A percentile compares a stretch with the other conserved stretches of the same genome.
These are phyloP conservation scores for Yamadazyma membranifaciens DNA, from an alignment of 1,139 yeast genomes.

Conservation along the genomic window DNA sequence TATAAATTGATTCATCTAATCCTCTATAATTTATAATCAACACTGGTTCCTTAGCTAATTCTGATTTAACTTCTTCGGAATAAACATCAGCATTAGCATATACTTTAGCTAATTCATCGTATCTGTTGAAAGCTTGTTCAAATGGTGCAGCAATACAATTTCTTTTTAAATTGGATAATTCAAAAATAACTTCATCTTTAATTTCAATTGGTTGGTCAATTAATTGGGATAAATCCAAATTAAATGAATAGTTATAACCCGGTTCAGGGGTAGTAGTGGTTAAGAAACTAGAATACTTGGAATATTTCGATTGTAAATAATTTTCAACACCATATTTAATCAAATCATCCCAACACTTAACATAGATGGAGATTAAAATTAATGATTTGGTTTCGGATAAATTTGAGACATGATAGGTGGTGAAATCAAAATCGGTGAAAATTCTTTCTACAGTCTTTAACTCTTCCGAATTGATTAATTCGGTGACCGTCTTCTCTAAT, in stretches of 20 bases:
- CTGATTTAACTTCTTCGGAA: conserved; percentile 49
- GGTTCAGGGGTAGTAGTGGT: conserved; percentile 50
- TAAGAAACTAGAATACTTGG: conserved; percentile 28
- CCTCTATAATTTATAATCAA: conserved; percentile 86
- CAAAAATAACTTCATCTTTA: conserved; percentile 51
- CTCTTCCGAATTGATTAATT: conserved; percentile 31
- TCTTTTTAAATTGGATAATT: conserved; percentile 75
- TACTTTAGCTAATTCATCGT: conserved; percentile 62
- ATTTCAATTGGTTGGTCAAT: conserved; percentile 42
- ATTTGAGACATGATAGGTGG: conserved; percentile 88
- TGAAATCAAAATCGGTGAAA: conserved; percentile 92
- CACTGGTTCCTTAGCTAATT: conserved; percentile 54
- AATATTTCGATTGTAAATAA: conserved; percentile 40
- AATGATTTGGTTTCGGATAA: conserved; percentile 62
- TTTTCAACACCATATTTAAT: conserved; percentile 61
- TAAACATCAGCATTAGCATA: conserved; percentile 49
- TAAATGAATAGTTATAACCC: conserved; percentile 80
- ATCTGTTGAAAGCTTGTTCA: conserved; percentile 78
- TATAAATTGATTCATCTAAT: conserved; percentile 77
- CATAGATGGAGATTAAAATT: conserved; percentile 65
- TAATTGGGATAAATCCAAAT: conserved; percentile 56
- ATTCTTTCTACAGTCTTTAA: conserved; percentile 76
- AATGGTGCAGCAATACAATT: conserved; percentile 92
- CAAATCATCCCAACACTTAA: conserved; percentile 78
- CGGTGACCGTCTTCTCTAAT: conserved; percentile 42